Base-by-base conservation (phyloP, 257 asterid species). In the Solanum bulbocastanum region DNA sequence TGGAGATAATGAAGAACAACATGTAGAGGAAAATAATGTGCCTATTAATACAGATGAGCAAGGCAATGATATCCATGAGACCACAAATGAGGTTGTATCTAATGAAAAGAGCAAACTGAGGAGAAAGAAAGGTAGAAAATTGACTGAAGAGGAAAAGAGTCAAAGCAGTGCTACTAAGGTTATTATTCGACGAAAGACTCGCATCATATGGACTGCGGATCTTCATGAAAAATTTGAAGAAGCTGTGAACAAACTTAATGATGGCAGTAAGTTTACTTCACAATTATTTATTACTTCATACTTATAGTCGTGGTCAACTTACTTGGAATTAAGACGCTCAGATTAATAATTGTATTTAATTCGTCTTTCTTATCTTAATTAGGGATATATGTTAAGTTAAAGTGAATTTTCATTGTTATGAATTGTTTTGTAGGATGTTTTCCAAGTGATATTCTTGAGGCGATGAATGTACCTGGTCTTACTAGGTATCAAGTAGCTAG, bases 221-320 rank as follows among this genome's bases (percentile, higher is more conserved):
- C 88, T 90, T 22, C 91, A 90, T 73, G 44, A 32, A 0, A 90
- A 88, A 46, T 87, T 90, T 33, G 72, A 81, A 83, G 16, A 58
- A 16, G 89, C 71, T 27, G 89, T 85, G 2, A 4, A 32, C 6
- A 49, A 88, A 39, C 90, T 88, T 37, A 90, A 90, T 42, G 92
- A 90, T 69, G 91, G 92, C 83, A 87, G 90, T 90, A 81, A 4
- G 91, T 37, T 73, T 10, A 73, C 49, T 73, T 36, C 49, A 73
- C 46, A 73, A 66, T 25, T 66, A 25, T 10, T 15, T 66, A 25
- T 27, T 30, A 25, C 18, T 66, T 66, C 20, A 66, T 25, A 25
- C 0, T 32, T 69, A 32, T 69, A 32, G 3, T 30, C 11, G 6
- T 32, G 6, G 3, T 30, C 40, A 30, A 32, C 40, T 7, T 32